These are phyloP conservation scores for Buxus sempervirens DNA, from an alignment of 164 flowering plant genomes.

Conservation along the genomic window DNA sequence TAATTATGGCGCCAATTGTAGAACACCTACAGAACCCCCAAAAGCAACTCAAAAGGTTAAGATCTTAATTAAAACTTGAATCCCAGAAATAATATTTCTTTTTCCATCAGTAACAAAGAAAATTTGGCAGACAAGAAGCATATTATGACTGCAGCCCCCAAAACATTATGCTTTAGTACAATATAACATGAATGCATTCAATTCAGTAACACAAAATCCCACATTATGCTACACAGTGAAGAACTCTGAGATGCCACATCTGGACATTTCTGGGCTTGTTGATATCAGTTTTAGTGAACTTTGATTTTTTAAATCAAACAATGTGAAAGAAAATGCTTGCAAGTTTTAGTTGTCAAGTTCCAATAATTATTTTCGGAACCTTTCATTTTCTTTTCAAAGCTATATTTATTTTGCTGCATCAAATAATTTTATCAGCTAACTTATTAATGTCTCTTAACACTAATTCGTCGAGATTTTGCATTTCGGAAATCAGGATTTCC, in stretches of 20 bases:
- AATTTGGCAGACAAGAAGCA: background rate
- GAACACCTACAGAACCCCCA: constrained; percentile 61
- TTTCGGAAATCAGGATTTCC: too few species aligned
- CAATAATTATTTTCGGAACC: background rate
- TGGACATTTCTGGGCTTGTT: too few species aligned
- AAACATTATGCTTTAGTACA: background rate
- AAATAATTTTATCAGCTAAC: background rate
- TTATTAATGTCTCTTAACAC: too few species aligned
- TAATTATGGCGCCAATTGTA: constrained; percentile 90
- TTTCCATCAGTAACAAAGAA: background rate
- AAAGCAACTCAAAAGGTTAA: background rate
- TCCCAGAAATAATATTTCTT: background rate
- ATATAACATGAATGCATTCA: background rate
- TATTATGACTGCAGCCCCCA: background rate
- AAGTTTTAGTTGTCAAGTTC: background rate
- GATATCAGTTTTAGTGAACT: background rate
- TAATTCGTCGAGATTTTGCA: too few species aligned
- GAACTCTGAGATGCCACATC: background rate
- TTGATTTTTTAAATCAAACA: background rate
- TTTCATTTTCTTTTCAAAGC: background rate
- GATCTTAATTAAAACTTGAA: background rate
- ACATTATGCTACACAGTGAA: too few species aligned
- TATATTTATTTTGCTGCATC: background rate
- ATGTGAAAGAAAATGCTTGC: background rate
- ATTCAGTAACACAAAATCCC: too few species aligned